Evolutionary conservation across 768 basidiomycete species (phyloP).

Genomic region (Tephrocybe rancida): DNA sequence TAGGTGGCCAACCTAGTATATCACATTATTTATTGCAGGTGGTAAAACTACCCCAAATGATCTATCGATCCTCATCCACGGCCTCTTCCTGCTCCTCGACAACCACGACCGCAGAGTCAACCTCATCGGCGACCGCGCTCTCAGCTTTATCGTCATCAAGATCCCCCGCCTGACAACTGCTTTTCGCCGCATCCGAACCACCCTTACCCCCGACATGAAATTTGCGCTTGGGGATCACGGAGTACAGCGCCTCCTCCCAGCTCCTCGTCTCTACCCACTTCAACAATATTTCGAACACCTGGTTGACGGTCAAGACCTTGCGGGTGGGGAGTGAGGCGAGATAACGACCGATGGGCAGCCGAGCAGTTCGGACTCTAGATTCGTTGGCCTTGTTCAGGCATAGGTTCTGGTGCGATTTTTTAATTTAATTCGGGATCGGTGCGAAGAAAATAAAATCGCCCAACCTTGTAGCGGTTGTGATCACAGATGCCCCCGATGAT

Average conservation of each 20-base stretch:
- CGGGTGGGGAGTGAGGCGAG: constrained; percentile 82
- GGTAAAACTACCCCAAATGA: background rate
- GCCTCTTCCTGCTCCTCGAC: constrained; percentile 6
- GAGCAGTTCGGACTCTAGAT: constrained; percentile 79
- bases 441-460: constrained; percentile 5
- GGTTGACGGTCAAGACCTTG: constrained; percentile 97
- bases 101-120: background rate
- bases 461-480: constrained; percentile 93
- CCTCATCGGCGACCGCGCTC: constrained; percentile 8
- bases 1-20: background rate
- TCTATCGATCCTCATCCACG: constrained; percentile 9
- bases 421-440: constrained; percentile 3
- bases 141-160: constrained; percentile 20
- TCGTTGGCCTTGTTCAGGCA: constrained; percentile 84
- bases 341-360: constrained; percentile 94
- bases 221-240: constrained; percentile 93
- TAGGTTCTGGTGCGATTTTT: constrained; percentile 59
- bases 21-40: background rate
- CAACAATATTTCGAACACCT: constrained; percentile 90
- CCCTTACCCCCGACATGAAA: constrained; percentile 55
- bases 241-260: constrained; percentile 86
- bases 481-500: constrained; percentile 96
- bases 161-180: constrained; percentile 8
- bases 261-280: constrained; percentile 84
- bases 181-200: constrained; percentile 13